These are phyloP conservation scores for Pharnaceum exiguum DNA, from an alignment of 148 eudicot species.

Conservation along the genomic window DNA sequence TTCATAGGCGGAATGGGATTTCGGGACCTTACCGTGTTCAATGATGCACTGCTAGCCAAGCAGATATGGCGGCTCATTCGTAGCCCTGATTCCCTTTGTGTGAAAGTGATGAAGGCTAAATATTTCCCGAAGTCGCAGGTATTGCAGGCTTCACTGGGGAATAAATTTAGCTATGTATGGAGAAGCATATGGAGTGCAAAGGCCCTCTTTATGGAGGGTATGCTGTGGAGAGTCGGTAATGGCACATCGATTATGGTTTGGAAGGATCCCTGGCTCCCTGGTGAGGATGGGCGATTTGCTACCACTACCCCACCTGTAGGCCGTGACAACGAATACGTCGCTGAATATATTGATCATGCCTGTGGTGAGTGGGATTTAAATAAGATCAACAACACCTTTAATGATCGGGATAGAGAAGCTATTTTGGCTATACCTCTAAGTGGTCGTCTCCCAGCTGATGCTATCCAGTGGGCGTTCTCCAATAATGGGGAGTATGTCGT, in stretches of 20 bases:
- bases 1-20: not conserved
- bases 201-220: not conserved
- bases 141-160: not conserved
- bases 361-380: too few species aligned
- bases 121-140: not conserved
- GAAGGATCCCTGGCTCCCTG: not conserved
- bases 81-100: not conserved
- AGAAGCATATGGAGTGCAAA: not conserved
- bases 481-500: too few species aligned
- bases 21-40: not conserved
- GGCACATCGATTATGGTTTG: not conserved
- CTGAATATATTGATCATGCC: too few species aligned
- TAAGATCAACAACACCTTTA: too few species aligned
- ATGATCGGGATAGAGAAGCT: too few species aligned
- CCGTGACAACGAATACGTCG: too few species aligned
- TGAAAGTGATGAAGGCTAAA: not conserved
- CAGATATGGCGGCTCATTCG: not conserved
- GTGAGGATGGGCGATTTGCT: too few species aligned
- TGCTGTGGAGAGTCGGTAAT: not conserved
- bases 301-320: too few species aligned
- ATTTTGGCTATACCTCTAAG: too few species aligned
- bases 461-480: too few species aligned
- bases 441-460: too few species aligned
- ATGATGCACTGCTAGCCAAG: not conserved
- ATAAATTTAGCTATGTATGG: not conserved